These are phyloP conservation scores for Porcisia hertigi DNA, from an alignment of 208 protist genomes.

Conservation along the genomic window DNA sequence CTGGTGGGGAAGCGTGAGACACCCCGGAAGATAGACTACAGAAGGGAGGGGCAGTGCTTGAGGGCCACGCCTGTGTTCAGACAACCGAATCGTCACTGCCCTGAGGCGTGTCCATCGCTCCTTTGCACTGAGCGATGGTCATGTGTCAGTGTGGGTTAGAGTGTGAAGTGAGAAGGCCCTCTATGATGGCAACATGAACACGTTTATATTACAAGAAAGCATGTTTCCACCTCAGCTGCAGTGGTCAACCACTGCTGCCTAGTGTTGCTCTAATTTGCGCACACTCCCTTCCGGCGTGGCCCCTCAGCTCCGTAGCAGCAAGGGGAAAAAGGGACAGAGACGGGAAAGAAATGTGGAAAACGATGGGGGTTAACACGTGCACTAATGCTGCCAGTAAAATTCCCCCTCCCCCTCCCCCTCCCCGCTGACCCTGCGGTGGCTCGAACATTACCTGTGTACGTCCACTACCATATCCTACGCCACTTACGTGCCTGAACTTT, in stretches of 20 bases:
- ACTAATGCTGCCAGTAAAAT: neutral
- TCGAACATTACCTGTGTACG: neutral
- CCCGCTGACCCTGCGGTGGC: neutral
- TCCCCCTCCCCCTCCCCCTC: neutral
- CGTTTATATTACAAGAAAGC: neutral
- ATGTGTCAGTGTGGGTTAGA: neutral
- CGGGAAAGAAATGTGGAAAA: too few species aligned
- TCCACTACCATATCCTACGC: neutral
- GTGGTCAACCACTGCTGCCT: neutral
- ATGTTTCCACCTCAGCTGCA: neutral
- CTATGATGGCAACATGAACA: neutral
- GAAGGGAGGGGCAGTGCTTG: neutral
- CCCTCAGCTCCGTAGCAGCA: neutral
- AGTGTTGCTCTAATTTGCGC: neutral
- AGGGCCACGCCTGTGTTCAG: neutral
- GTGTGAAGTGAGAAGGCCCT: neutral
- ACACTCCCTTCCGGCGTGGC: neutral
- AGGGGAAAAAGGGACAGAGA: too few species aligned
- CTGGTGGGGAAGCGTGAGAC: neutral
- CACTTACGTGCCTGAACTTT: neutral
- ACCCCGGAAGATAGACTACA: neutral
- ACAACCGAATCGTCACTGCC: neutral
- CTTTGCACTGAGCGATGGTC: neutral
- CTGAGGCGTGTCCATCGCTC: neutral
- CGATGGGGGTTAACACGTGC: neutral